Evolutionary conservation across 306 rosid species (phyloP), one percentile per base, ranked within the genome.

Genomic region (Sesbania bispinosa): DNA sequence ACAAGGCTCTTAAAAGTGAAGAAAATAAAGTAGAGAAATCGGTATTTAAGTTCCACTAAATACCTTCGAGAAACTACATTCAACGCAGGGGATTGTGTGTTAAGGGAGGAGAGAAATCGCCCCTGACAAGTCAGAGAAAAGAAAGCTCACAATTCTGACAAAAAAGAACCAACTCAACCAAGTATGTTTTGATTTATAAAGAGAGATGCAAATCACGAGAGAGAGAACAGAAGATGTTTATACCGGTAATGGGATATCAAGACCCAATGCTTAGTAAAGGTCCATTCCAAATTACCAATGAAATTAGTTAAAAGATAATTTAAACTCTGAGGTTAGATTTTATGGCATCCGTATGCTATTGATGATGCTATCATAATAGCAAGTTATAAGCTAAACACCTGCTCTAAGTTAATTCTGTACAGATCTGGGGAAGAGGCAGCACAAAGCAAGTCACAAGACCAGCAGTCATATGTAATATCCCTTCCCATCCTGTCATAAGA

Each of bases 371-470:
- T n/a, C 47, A 33, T 20, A 27, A 66, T 11, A 45, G 48, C 46
- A 70, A 47, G 43, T 36, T 64, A 46, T 38, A 79, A 62, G 67
- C 42, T 29, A 13, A 71, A 33, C 60, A 94, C 98, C 98, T 89
- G 95, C 66, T 94, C 89, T 79, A 94, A 77, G 83, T 91, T 94
- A 33, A 94, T 90, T 83, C 98, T 83, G 80, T 94, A 93, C 39
- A 94, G 53, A 69, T 94, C 96, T 4, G 97, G 92, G 38, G 96
- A 94, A 18, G 98, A 94, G 14, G 97, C 97, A 42, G 98, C 98
- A 86, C 98, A 94, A 58, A 94, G 94, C 87, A 94, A 85, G 80
- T 94, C 98, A 62, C 95, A 92, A 29, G 98, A 85, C 98, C 97
- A 94, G 82, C 78, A 55, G 79, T 90, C 98, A 81, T 87, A 94